phyloP scores from a whole-genome alignment of 225 moss, liverwort and hornwort species.

The Rhytidiadelphus loreus region DNA sequence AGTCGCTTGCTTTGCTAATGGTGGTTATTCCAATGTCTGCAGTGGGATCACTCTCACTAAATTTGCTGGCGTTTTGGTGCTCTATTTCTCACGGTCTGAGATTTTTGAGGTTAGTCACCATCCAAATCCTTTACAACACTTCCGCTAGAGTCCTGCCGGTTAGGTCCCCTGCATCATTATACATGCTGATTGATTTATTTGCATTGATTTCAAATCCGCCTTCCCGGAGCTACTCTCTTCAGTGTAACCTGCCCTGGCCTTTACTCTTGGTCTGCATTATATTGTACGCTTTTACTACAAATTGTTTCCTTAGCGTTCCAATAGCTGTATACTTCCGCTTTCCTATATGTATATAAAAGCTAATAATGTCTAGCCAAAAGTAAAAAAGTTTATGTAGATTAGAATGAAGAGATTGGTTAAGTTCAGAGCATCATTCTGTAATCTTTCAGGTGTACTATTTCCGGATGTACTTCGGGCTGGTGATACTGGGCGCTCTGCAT shows the following conservation, averaged over 20 bases:
- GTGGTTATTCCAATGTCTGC: background rate
- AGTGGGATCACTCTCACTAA: conserved; percentile 98
- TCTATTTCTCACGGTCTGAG: conserved; percentile 87
- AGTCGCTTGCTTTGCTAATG: background rate
- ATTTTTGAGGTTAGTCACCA: conserved; percentile 77
- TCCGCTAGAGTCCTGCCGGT: background rate
- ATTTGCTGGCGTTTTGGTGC: conserved; percentile 86
- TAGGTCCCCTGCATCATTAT: background rate
- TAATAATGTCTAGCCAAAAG: no score
- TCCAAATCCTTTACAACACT: background rate
- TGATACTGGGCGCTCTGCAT: conserved; percentile 77
- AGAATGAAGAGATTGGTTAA: background rate
- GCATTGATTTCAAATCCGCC: background rate
- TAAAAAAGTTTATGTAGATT: background rate
- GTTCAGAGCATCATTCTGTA: background rate
- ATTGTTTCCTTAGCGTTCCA: background rate
- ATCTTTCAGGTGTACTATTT: conserved; percentile 79
- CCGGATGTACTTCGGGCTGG: conserved; percentile 84
- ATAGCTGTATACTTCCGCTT: background rate
- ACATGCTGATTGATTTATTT: background rate
- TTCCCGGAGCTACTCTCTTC: background rate
- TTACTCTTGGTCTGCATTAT: background rate
- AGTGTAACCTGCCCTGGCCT: background rate
- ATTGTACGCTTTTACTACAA: background rate
- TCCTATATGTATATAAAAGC: background rate